These are phyloP conservation scores for Annulohypoxylon stygium DNA, from an alignment of 495 filamentous ascomycete genomes.

Conservation along the genomic window DNA sequence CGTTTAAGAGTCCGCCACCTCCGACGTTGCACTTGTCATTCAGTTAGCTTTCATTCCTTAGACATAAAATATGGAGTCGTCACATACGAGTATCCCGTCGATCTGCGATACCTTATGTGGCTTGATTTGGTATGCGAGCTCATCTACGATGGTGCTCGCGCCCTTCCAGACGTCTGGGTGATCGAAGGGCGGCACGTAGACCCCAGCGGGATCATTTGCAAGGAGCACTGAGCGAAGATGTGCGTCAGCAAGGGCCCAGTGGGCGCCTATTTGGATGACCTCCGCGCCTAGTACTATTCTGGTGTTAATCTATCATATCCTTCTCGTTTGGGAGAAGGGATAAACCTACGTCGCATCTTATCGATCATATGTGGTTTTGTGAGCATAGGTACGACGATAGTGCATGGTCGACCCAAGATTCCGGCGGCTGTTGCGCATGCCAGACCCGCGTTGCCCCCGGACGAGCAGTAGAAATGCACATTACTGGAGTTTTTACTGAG, in stretches of 20 bases:
- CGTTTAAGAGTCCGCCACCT: conserved; percentile 88
- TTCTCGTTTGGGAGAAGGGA: background rate
- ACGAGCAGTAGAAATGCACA: conserved; percentile 88
- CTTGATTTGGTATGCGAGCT: conserved; percentile 73
- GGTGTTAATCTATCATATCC: background rate
- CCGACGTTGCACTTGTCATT: conserved; percentile 75
- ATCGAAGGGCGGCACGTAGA: conserved; percentile 96
- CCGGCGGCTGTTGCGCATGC: conserved; percentile 85
- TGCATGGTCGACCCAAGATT: conserved; percentile 76
- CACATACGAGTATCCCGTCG: conserved; percentile 71
- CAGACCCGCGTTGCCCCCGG: conserved; percentile 92
- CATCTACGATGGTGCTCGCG: conserved; percentile 77
- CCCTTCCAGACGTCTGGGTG: conserved; percentile 88
- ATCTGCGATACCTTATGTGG: conserved; percentile 55
- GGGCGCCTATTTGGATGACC: conserved; percentile 78
- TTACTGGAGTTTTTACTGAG: conserved; percentile 42
- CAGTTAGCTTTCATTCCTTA: background rate
- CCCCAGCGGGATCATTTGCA: conserved; percentile 59
- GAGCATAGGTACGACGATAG: conserved; percentile 81
- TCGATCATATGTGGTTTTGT: conserved; percentile 78
- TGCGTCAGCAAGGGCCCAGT: conserved; percentile 82
- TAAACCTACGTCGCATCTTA: conserved; percentile 67
- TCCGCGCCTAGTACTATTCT: conserved; percentile 71
- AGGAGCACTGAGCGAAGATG: conserved; percentile 75
- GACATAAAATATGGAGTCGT: too few species aligned